Percentiles rank a stretch among this genome's conserved stretches.
These are phyloP conservation scores for Daldinia caldariorum DNA, from an alignment of 495 filamentous ascomycete species.

Conservation along the genomic window DNA sequence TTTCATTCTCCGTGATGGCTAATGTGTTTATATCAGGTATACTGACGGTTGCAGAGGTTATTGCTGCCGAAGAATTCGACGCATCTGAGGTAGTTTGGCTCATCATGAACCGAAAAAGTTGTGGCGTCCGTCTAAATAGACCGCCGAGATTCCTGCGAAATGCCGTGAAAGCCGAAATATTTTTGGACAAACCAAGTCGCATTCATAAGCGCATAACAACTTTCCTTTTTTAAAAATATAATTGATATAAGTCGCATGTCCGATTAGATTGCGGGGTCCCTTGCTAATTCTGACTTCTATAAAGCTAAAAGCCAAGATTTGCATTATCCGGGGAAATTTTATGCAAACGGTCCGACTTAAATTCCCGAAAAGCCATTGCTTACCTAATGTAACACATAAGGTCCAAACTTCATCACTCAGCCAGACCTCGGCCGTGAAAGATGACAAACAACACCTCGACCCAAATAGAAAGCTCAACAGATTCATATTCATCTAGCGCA, in stretches of 20 bases:
- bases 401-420: background rate
- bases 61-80: conserved; percentile 19
- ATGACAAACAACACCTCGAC: background rate
- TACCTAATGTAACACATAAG: background rate
- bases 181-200: background rate
- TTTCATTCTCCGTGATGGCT: conserved; percentile 11
- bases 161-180: conserved; percentile 26
- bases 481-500: background rate
- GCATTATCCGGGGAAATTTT: background rate
- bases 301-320: no score
- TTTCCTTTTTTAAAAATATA: background rate
- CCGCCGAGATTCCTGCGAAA: background rate
- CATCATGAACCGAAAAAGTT: conserved; percentile 33
- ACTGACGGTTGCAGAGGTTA: conserved; percentile 12
- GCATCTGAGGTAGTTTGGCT: conserved; percentile 24
- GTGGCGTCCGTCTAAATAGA: conserved; percentile 9
- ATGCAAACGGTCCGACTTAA: background rate
- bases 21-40: conserved; percentile 23
- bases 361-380: background rate
- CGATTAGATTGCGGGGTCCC: background rate
- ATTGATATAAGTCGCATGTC: background rate
- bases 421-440: background rate
- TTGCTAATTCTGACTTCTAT: background rate
- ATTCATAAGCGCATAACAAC: background rate
- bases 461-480: background rate